Evolutionary conservation across 2,329 filamentous ascomycete genomes (phyloP).

Genomic region (Coniochaeta ligniaria): DNA sequence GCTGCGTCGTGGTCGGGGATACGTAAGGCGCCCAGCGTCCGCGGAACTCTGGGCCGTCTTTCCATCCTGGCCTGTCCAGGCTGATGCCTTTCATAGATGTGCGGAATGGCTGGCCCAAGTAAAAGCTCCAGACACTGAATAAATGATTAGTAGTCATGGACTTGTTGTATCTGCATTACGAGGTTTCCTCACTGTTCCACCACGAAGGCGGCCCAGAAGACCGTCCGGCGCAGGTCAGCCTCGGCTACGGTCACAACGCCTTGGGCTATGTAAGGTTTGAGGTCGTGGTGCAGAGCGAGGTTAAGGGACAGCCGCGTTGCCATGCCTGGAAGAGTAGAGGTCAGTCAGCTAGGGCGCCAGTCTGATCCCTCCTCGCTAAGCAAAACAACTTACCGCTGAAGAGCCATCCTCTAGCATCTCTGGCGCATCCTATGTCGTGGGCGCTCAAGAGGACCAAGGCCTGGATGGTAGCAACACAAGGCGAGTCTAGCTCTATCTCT

Average conservation of each 20-base stretch:
- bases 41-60: background rate
- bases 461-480: conserved; percentile 39
- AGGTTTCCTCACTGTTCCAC: conserved; percentile 26
- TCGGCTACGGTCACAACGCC: conserved; percentile 29
- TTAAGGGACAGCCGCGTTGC: conserved; percentile 36
- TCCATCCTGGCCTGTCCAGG: conserved; percentile 3
- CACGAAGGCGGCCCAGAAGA: conserved; percentile 35
- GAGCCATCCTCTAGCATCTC: conserved; percentile 37
- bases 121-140: conserved; percentile 34
- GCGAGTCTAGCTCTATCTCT: conserved; percentile 38
- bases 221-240: conserved; percentile 27
- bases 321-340: conserved; percentile 18
- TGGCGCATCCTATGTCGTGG: conserved; percentile 32
- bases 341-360: background rate
- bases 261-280: conserved; percentile 27
- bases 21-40: background rate
- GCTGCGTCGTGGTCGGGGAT: background rate
- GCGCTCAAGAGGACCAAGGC: conserved; percentile 35
- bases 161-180: no score
- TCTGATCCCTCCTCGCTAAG: no score
- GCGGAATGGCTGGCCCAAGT: conserved; percentile 29
- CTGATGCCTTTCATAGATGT: conserved; percentile 8
- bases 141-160: no score
- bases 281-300: conserved; percentile 32
- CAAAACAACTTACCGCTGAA: conserved; percentile 25